A percentile compares a stretch with the other conserved stretches of the same genome.
Conservation (phyloP, 768 basidiomycete species). For the Rhizopogon sp. region DNA sequence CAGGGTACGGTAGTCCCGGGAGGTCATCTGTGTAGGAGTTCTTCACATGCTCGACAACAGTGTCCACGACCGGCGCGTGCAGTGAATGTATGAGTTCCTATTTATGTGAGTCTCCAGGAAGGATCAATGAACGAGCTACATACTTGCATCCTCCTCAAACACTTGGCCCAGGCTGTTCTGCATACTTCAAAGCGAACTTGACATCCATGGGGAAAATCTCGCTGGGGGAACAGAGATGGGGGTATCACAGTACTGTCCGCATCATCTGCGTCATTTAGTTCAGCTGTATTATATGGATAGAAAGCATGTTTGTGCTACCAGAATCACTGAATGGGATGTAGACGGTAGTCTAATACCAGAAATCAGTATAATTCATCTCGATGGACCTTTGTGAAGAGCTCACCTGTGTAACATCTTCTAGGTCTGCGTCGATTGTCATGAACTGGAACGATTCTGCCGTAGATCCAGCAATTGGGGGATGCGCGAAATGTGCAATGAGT, state of each 20-base stretch:
- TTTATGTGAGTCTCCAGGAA: background rate
- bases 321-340: conserved; percentile 22
- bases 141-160: conserved; percentile 53
- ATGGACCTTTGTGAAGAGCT: background rate
- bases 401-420: conserved; percentile 25
- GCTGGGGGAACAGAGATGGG: conserved; percentile 20
- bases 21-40: conserved; percentile 41
- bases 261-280: background rate
- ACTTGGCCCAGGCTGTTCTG: conserved; percentile 52
- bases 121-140: conserved; percentile 4
- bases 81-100: conserved; percentile 45
- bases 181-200: conserved; percentile 49
- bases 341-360: conserved; percentile 17
- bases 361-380: conserved; percentile 4
- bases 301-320: conserved; percentile 11
- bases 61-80: conserved; percentile 43
- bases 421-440: conserved; percentile 10
- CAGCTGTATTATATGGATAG: background rate
- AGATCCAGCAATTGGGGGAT: background rate
- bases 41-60: conserved; percentile 38
- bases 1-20: conserved; percentile 52
- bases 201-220: conserved; percentile 27
- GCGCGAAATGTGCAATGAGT: too few relatives aligned
- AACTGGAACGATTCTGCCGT: background rate
- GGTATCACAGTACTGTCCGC: background rate